These are phyloP conservation scores for Candida xyloterini DNA, from an alignment of 805 yeast genomes.

Conservation along the genomic window DNA sequence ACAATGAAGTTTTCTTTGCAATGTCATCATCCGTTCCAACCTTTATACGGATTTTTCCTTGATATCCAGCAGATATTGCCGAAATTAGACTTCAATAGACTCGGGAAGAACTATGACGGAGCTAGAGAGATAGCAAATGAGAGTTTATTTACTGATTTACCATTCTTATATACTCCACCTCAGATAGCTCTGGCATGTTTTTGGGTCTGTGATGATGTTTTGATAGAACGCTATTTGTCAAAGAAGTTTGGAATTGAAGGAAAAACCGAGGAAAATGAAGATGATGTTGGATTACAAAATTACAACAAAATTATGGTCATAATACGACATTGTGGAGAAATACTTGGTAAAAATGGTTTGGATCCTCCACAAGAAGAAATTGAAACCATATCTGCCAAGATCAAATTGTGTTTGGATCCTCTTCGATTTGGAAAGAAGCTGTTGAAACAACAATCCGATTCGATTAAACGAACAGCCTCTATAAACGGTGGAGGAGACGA, in stretches of 20 bases:
- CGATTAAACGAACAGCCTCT: conserved; percentile 11
- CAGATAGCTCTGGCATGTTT: conserved; percentile 91
- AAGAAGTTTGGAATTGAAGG: conserved; percentile 47
- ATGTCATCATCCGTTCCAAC: conserved; percentile 85
- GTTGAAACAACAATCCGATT: conserved; percentile 14
- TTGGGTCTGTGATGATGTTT: conserved; percentile 58
- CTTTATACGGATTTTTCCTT: conserved; percentile 91
- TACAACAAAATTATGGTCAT: conserved; percentile 44
- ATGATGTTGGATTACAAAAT: conserved; percentile 24
- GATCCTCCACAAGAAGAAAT: conserved; percentile 61
- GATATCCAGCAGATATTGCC: conserved; percentile 72
- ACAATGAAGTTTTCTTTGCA: conserved; percentile 73
- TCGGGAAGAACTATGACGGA: conserved; percentile 68
- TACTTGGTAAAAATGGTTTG: conserved; percentile 39
- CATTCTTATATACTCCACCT: conserved; percentile 84
- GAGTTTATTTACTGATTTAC: conserved; percentile 71
- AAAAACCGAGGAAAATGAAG: not conserved
- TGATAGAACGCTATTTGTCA: conserved; percentile 64
- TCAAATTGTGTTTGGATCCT: conserved; percentile 64
- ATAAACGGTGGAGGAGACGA: conserved; percentile 14
- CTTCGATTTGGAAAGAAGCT: conserved; percentile 27
- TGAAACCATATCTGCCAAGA: conserved; percentile 57
- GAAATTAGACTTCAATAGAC: conserved; percentile 47
- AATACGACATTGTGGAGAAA: conserved; percentile 46
- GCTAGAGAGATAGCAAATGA: conserved; percentile 66